phyloP scores from a whole-genome alignment of 257 asterid genomes.

The Jacaranda copaia region DNA sequence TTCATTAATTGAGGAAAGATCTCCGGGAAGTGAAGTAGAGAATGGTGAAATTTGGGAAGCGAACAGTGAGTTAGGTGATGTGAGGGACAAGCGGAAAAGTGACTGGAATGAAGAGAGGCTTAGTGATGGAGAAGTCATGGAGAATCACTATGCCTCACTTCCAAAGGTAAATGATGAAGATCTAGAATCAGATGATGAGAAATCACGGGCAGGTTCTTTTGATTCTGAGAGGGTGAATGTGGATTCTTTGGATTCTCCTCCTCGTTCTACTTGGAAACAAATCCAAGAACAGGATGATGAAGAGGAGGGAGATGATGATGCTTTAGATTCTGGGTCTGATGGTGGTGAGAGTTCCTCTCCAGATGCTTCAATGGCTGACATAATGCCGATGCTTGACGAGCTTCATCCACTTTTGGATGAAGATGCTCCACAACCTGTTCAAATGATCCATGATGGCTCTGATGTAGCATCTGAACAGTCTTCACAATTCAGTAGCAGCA shows the following conservation, averaged over 20 bases:
- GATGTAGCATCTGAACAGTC: conserved; percentile 55
- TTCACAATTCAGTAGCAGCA: conserved; percentile 41
- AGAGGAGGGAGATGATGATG: conserved; percentile 51
- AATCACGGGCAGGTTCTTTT: conserved; percentile 60
- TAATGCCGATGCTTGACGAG: conserved; percentile 93
- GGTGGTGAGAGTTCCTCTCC: conserved; percentile 89
- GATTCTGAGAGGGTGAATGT: conserved; percentile 71
- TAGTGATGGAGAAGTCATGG: conserved; percentile 44
- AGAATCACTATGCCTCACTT: conserved; percentile 44
- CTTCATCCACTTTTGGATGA: conserved; percentile 92
- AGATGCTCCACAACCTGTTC: conserved; percentile 61
- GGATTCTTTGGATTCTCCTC: conserved; percentile 52
- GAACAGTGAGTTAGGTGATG: conserved; percentile 8
- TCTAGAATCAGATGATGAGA: conserved; percentile 58
- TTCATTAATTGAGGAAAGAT: conserved; percentile 37
- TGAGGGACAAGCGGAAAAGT: neutral
- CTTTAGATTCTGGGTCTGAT: conserved; percentile 72
- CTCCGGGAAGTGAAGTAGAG: conserved; percentile 26
- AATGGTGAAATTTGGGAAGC: conserved; percentile 23
- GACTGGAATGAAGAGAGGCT: conserved; percentile 43
- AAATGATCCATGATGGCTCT: conserved; percentile 54
- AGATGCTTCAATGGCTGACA: conserved; percentile 91
- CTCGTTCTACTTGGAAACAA: conserved; percentile 51
- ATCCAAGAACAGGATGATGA: conserved; percentile 38
- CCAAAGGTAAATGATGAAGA: conserved; percentile 48